These are phyloP conservation scores for Penicillium parvum DNA, from an alignment of 495 filamentous ascomycete genomes.

Conservation along the genomic window DNA sequence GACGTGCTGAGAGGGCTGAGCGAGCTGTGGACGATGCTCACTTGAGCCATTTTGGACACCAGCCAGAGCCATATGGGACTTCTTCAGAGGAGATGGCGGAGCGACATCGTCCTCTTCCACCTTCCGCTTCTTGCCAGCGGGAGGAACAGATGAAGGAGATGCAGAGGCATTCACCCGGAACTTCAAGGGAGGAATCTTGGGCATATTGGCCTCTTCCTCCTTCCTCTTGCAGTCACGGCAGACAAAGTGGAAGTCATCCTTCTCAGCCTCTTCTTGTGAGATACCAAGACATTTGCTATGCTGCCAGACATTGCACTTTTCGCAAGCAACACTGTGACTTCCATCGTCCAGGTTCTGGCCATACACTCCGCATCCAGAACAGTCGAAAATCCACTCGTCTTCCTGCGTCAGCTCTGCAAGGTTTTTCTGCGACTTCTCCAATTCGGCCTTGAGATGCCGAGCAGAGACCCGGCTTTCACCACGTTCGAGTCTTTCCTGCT, in stretches of 20 bases:
- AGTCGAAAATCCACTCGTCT: slow-evolving; percentile 93
- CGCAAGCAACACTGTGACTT: slow-evolving; percentile 89
- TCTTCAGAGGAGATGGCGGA: slow-evolving; percentile 32
- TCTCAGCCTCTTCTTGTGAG: slow-evolving; percentile 67
- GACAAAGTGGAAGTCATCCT: slow-evolving; percentile 84
- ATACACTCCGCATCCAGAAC: slow-evolving; percentile 77
- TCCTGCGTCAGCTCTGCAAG: slow-evolving; percentile 70
- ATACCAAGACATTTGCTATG: slow-evolving; percentile 89
- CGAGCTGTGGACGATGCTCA: slow-evolving; percentile 10
- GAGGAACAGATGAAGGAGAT: slow-evolving; percentile 33
- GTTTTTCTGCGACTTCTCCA: slow-evolving; percentile 68
- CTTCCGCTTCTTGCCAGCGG: slow-evolving; percentile 22
- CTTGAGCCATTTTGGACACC: slow-evolving; percentile 19
- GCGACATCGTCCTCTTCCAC: slow-evolving; percentile 18
- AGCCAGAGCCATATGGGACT: slow-evolving; percentile 19
- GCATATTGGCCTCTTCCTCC: slow-evolving; percentile 57
- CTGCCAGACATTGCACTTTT: slow-evolving; percentile 93
- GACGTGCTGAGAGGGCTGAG: slow-evolving; percentile 7
- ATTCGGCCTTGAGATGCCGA: slow-evolving; percentile 70
- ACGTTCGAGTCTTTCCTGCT: slow-evolving; percentile 61
- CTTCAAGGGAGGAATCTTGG: slow-evolving; percentile 70
- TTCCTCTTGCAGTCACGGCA: slow-evolving; percentile 72
- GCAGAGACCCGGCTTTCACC: slow-evolving; percentile 68
- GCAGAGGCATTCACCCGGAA: slow-evolving; percentile 54
- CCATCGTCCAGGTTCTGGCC: slow-evolving; percentile 90